Conservation (phyloP, 176 grass and related monocot genomes). For the Puya raimondii region DNA sequence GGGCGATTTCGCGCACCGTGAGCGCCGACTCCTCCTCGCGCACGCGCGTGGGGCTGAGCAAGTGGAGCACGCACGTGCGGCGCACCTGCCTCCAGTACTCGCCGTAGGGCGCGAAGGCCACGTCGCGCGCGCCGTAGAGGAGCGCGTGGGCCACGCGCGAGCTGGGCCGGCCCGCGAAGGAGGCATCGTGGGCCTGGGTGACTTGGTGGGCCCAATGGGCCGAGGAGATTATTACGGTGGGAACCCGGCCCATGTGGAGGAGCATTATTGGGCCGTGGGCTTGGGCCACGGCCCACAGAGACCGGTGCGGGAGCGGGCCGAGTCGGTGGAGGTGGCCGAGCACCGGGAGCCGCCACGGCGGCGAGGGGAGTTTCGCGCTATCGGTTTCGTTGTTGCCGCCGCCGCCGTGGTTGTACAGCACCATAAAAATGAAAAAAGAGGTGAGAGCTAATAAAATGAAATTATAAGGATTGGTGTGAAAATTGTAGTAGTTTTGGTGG, state of each 20-base stretch:
- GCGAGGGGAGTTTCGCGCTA: background rate
- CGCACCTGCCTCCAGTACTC: slow-evolving; percentile 45
- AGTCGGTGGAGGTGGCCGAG: slow-evolving; percentile 51
- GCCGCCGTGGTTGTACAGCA: too few relatives aligned
- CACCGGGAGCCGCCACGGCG: slow-evolving; percentile 30
- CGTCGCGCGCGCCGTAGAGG: slow-evolving; percentile 30
- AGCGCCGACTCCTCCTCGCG: slow-evolving; percentile 30
- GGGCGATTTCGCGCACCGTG: background rate
- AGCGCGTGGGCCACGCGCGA: slow-evolving; percentile 20
- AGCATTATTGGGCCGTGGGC: slow-evolving; percentile 43
- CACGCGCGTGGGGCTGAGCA: slow-evolving; percentile 31
- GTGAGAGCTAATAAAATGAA: too few relatives aligned
- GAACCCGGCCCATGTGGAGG: slow-evolving; percentile 35
- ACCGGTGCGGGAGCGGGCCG: slow-evolving; percentile 24
- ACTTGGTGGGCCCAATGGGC: slow-evolving; percentile 35
- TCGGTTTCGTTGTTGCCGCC: too few relatives aligned
- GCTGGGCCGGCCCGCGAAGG: slow-evolving; percentile 28
- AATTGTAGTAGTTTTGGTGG: too few relatives aligned
- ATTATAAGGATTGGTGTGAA: too few relatives aligned
- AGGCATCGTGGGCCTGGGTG: slow-evolving; percentile 36
- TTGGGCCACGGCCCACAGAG: slow-evolving; percentile 15
- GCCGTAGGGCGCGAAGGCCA: slow-evolving; percentile 40
- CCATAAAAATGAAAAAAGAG: too few relatives aligned
- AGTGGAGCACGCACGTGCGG: slow-evolving; percentile 41
- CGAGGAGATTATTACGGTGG: slow-evolving; percentile 41